These are phyloP conservation scores for Phialophora expanda DNA, from an alignment of 2,329 filamentous ascomycete species.

Conservation along the genomic window DNA sequence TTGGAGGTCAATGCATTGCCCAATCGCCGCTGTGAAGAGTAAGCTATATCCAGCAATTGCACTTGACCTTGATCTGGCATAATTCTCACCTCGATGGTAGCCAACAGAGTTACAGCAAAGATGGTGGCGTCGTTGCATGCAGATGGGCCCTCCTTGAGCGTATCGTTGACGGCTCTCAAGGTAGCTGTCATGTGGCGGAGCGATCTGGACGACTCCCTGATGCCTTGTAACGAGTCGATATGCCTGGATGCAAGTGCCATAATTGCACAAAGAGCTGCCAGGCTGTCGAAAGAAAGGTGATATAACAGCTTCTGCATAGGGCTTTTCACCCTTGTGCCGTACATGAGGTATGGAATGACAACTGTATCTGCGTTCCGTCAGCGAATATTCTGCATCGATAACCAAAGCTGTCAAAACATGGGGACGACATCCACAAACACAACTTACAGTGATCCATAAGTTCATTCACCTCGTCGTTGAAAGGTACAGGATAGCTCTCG, in stretches of 20 bases:
- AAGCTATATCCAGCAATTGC: background rate
- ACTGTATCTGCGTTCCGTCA: constrained; percentile 8
- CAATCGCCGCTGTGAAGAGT: background rate
- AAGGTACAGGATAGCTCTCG: constrained; percentile 1
- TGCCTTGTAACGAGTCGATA: constrained; percentile 10
- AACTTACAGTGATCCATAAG: constrained; percentile 11
- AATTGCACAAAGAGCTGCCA: constrained; percentile 3
- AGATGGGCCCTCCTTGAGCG: background rate
- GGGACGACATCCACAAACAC: background rate
- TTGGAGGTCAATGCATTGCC: background rate
- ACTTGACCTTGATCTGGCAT: background rate
- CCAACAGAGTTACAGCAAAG: constrained; percentile 5
- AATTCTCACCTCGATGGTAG: background rate
- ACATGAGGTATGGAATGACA: constrained; percentile 3
- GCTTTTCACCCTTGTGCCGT: constrained; percentile 1
- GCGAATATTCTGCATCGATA: background rate
- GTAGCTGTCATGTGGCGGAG: constrained; percentile 6
- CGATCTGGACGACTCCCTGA: background rate
- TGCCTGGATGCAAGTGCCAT: constrained; percentile 5
- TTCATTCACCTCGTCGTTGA: background rate
- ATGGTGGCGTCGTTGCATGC: constrained; percentile 4
- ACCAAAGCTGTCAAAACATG: background rate
- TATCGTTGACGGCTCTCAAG: constrained; percentile 1
- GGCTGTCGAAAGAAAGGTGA: background rate
- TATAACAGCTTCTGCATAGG: constrained; percentile 9